Conservation (phyloP, 2,329 filamentous ascomycete species). For the Penicillium aurantiogriseum region DNA sequence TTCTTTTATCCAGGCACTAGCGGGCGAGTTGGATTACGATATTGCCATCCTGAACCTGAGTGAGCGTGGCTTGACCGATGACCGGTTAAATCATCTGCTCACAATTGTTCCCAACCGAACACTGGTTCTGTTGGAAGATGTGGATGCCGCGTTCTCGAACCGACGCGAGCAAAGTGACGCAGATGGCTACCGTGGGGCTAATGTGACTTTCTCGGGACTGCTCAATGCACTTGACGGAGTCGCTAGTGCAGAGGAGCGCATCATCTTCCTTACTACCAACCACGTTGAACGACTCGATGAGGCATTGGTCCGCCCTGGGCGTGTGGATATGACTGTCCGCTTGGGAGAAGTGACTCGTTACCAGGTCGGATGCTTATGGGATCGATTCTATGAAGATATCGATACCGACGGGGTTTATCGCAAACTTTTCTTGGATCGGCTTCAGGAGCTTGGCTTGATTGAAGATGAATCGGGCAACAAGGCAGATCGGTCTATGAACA, state of each 20-base stretch:
- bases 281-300: slow-evolving; percentile 86
- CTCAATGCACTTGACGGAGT: slow-evolving; percentile 85
- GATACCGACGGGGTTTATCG: slow-evolving; percentile 64
- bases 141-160: slow-evolving; percentile 86
- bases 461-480: slow-evolving; percentile 54
- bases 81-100: slow-evolving; percentile 80
- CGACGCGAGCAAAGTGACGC: slow-evolving; percentile 67
- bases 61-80: slow-evolving; percentile 83
- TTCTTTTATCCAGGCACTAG: slow-evolving; percentile 92
- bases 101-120: slow-evolving; percentile 81
- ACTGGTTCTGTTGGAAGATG: slow-evolving; percentile 81
- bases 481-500: slow-evolving; percentile 50
- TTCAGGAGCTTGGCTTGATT: slow-evolving; percentile 70
- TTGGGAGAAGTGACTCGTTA: slow-evolving; percentile 83
- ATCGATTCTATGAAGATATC: slow-evolving; percentile 86
- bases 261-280: slow-evolving; percentile 93
- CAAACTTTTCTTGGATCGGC: slow-evolving; percentile 66
- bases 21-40: slow-evolving; percentile 87
- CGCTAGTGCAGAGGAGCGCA: slow-evolving; percentile 89
- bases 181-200: slow-evolving; percentile 82
- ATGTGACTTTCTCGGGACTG: slow-evolving; percentile 90
- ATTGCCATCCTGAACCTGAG: slow-evolving; percentile 91
- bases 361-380: slow-evolving; percentile 86
- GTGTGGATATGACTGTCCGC: slow-evolving; percentile 89
- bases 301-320: slow-evolving; percentile 82